Evolutionary conservation across 1,284 basidiomycete genomes (phyloP).

Genomic region (Ceratobasidium sp.): DNA sequence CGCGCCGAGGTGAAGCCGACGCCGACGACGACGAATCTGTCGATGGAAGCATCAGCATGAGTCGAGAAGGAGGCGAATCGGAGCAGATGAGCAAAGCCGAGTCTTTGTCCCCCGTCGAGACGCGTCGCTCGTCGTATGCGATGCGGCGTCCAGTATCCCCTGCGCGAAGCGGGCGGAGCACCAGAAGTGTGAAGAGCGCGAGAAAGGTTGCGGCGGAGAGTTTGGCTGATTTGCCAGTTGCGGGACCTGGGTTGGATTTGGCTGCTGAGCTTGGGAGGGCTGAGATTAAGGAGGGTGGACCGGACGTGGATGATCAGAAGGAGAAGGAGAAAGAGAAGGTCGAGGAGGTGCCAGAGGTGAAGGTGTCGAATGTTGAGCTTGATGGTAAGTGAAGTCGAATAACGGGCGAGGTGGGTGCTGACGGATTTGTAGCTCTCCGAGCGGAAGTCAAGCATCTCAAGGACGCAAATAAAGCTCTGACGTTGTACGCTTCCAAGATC

Average conservation of each 20-base stretch:
- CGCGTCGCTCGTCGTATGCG: slow-evolving; percentile 56
- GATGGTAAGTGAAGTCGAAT: not conserved
- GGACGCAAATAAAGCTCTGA: slow-evolving; percentile 94
- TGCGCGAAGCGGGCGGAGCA: slow-evolving; percentile 28
- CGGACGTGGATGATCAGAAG: not conserved
- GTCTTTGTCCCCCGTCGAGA: slow-evolving; percentile 33
- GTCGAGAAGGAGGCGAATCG: slow-evolving; percentile 47
- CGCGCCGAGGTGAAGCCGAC: slow-evolving; percentile 61
- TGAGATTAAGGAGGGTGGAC: slow-evolving; percentile 61
- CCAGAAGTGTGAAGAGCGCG: slow-evolving; percentile 32
- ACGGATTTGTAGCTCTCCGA: slow-evolving; percentile 63
- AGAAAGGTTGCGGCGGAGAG: slow-evolving; percentile 70
- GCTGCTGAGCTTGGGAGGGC: slow-evolving; percentile 91
- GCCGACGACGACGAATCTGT: slow-evolving; percentile 59
- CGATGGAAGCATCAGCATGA: slow-evolving; percentile 53
- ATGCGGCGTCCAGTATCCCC: slow-evolving; percentile 60
- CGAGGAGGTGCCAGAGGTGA: slow-evolving; percentile 53
- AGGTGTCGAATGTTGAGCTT: slow-evolving; percentile 49
- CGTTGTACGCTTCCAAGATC: slow-evolving; percentile 95
- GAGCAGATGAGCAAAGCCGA: slow-evolving; percentile 39
- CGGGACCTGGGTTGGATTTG: slow-evolving; percentile 87
- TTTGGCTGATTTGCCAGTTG: slow-evolving; percentile 82
- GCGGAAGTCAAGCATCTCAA: slow-evolving; percentile 90
- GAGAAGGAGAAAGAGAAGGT: slow-evolving; percentile 49
- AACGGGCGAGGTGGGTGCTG: not conserved